Evolutionary conservation across 495 filamentous ascomycete species (phyloP), one percentile per base, ranked within the genome.

Genomic region (Friedmanniomyces simplex): DNA sequence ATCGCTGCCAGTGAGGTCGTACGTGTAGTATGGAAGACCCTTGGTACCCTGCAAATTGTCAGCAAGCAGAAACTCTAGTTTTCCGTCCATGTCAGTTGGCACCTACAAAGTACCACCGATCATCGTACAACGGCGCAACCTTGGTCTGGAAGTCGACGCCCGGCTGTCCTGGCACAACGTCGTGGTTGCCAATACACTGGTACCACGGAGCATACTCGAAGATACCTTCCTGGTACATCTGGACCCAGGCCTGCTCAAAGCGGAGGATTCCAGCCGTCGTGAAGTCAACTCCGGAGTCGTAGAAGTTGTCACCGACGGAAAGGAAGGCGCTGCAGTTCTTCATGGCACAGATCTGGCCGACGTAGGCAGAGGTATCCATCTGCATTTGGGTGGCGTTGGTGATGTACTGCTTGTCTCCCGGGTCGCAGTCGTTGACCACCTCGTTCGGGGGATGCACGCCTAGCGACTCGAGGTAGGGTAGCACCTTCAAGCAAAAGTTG

Each of bases 91-190:
- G 20, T 43, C 20, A 5, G 5, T 4, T 22, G 22, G 3, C 6
- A 50, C 47, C 3, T 28, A 50, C 47, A 24, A 50, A 50, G 16
- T 50, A 50, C 47, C 47, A 50, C 2, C 47, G 47, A 50, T 50
- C 47, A 22, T 50, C 47, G 22, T 50, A 50, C 14, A 50, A 16
- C 4, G 47, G 47, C 14, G 47, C 47, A 28, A 50, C 26, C 47
- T 50, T 50, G 47, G 47, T 50, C 47, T 50, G 14, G 47, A 50
- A 50, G 22, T 50, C 47, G 26, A 50, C 47, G 47, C 47, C 47
- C 13, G 14, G 4, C 24, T 50, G 47, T 14, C 47, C 47, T 4
- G 47, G 47, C 21, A 50, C 47, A 32, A 50, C 47, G 24, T 50
- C 47, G 24, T 50, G 47, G 26, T 50, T 50, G 10, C 47, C 47